These are phyloP conservation scores for Corylus americana DNA, from an alignment of 306 rosid species.

Conservation along the genomic window DNA sequence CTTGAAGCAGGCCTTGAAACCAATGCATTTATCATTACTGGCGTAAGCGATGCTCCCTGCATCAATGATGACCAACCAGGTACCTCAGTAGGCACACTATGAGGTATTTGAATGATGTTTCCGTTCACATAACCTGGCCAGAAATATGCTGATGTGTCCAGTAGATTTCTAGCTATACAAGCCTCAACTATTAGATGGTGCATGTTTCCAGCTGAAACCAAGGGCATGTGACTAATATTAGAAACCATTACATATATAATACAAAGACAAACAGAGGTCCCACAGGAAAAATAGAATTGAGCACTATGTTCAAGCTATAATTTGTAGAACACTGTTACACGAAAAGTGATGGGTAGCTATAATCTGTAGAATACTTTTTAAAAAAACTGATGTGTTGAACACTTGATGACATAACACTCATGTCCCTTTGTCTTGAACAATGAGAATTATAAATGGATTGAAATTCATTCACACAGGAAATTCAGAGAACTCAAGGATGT, in stretches of 20 bases:
- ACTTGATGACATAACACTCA: not conserved
- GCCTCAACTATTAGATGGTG: conserved; percentile 96
- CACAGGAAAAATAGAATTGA: not conserved
- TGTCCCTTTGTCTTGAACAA: not conserved
- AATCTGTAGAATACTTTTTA: too few relatives aligned
- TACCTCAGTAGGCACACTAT: conserved; percentile 64
- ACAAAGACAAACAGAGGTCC: conserved; percentile 9
- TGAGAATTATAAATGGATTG: not conserved
- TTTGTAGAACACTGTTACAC: not conserved
- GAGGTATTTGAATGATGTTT: conserved; percentile 66
- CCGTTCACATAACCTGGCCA: conserved; percentile 94
- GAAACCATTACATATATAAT: conserved; percentile 5
- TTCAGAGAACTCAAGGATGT: not conserved
- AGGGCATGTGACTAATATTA: conserved; percentile 16
- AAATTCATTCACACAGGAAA: not conserved
- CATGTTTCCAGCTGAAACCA: conserved; percentile 87
- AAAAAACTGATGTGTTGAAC: not conserved
- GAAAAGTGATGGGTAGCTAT: not conserved
- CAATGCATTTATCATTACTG: conserved; percentile 64
- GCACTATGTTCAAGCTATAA: not conserved
- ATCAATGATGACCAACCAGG: conserved; percentile 88
- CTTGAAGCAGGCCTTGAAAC: conserved; percentile 92
- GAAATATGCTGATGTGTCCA: conserved; percentile 83
- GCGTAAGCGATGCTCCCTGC: conserved; percentile 76
- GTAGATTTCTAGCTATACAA: conserved; percentile 83